A percentile compares a stretch with the other conserved stretches of the same genome.
phyloP scores from a whole-genome alignment of 805 yeast species.

The Torulaspora delbrueckii region DNA sequence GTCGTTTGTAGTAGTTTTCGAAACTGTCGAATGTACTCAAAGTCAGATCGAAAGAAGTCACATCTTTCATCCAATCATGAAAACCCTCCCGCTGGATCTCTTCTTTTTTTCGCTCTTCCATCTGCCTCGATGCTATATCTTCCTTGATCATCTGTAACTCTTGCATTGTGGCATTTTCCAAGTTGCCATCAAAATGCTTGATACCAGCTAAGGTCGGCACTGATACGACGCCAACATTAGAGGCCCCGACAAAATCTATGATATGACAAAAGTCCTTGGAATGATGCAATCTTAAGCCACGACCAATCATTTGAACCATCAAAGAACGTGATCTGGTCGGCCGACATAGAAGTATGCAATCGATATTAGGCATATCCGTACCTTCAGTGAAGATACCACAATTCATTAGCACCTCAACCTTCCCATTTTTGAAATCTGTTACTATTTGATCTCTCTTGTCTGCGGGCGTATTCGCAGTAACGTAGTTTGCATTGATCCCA shows the following conservation, averaged over 20 bases:
- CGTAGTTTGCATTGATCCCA: constrained; percentile 67
- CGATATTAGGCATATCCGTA: constrained; percentile 87
- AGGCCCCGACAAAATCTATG: constrained; percentile 69
- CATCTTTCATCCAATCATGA: constrained; percentile 13
- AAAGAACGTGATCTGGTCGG: constrained; percentile 75
- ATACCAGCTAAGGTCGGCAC: constrained; percentile 49
- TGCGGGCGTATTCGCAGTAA: constrained; percentile 60
- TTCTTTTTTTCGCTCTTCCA: constrained; percentile 13
- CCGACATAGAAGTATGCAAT: constrained; percentile 68
- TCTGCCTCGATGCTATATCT: constrained; percentile 13
- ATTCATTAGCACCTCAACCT: constrained; percentile 70
- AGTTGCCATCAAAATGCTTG: constrained; percentile 14
- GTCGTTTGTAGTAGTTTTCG: constrained; percentile 29
- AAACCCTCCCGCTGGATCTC: constrained; percentile 9
- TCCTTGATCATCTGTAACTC: constrained; percentile 32
- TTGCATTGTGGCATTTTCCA: constrained; percentile 33
- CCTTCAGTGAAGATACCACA: constrained; percentile 93
- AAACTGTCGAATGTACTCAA: constrained; percentile 41
- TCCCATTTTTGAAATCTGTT: constrained; percentile 55
- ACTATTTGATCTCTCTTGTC: constrained; percentile 49
- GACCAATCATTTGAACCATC: constrained; percentile 82
- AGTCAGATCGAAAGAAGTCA: constrained; percentile 30
- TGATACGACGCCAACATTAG: constrained; percentile 49
- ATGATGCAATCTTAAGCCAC: constrained; percentile 68
- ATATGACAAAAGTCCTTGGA: constrained; percentile 66